Evolutionary conservation across 148 eudicot species (phyloP), one percentile per base, ranked within the genome.

Genomic region (Nepenthes mirabilis): DNA sequence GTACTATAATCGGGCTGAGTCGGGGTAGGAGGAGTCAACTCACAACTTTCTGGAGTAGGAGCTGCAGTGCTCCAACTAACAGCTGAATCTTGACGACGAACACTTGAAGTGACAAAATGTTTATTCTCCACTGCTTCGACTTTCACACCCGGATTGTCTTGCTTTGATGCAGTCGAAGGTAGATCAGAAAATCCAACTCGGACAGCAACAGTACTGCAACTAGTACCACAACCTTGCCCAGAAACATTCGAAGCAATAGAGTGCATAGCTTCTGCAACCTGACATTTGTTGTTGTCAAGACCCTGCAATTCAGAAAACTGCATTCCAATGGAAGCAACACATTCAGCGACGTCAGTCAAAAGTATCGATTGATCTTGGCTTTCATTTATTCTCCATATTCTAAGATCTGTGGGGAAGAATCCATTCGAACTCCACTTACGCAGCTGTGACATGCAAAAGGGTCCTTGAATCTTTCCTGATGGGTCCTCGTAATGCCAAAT

Each of bases 401-500:
- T 84, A 81, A 89, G 82, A 76, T 84, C 84, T 65, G 56, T 48
- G 9, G 97, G 97, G 69, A 89, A 89, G 61, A 64, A 80, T 14
- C 91, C 91, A 55, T 79, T 77, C 11, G 80, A 72, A 68, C 72
- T 83, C 95, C 99, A 94, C 72, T 81, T 81, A 43, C 88, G 87
- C 55, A 94, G 72, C 79, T 82, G 87, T 65, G 80, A 57, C 83
- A 82, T 62, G 63, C 76, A 76, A 66, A 94, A 94, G 52, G 99
- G 97, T 60, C 99, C 99, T 76, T 89, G 99, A 72, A 84, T 61
- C 49, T 69, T 82, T 61, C 87, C 95, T 55, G 68, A 66, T 9
- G 97, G 99, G 55, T 94, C 99, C 68, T 76, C 73, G 66, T 94
- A 94, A 62, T 86, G 83, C 99, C 99, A 94, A 57, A 75, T 50